Evolutionary conservation across 2,329 filamentous ascomycete genomes (phyloP).

Genomic region (Aspergillus jensenii): DNA sequence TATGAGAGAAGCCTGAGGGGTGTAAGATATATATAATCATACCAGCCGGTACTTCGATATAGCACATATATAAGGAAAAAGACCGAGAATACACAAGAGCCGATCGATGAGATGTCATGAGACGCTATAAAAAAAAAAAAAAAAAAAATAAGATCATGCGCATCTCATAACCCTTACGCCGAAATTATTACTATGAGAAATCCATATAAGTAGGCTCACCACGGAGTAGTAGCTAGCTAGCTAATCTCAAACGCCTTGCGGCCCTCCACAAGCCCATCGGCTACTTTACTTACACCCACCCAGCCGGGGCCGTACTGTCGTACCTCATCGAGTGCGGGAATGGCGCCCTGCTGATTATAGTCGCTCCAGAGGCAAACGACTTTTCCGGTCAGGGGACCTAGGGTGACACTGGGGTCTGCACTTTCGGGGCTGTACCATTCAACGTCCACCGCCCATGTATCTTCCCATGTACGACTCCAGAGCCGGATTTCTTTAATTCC

Average conservation of each 20-base stretch:
- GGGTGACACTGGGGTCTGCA: slow-evolving; percentile 24
- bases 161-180: not conserved
- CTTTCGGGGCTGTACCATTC: slow-evolving; percentile 51
- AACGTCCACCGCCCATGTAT: slow-evolving; percentile 73
- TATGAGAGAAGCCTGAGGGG: not conserved
- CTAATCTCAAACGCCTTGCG: slow-evolving; percentile 64
- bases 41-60: no score
- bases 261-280: slow-evolving; percentile 79
- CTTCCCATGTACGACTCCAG: slow-evolving; percentile 79
- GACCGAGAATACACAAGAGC: no score
- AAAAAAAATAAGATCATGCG: not conserved
- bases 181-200: not conserved
- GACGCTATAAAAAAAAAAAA: not conserved
- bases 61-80: no score
- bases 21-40: not conserved
- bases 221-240: not conserved
- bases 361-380: slow-evolving; percentile 88
- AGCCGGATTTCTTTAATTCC: slow-evolving; percentile 70
- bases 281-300: slow-evolving; percentile 73
- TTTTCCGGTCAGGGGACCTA: slow-evolving; percentile 54
- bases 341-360: slow-evolving; percentile 66
- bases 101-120: no score
- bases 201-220: no score
- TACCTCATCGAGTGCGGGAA: slow-evolving; percentile 83
- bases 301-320: slow-evolving; percentile 74